A percentile compares a stretch with the other conserved stretches of the same genome.
Evolutionary conservation across 345 rosid genomes (phyloP).

Genomic region (Eutrema heterophyllum): DNA sequence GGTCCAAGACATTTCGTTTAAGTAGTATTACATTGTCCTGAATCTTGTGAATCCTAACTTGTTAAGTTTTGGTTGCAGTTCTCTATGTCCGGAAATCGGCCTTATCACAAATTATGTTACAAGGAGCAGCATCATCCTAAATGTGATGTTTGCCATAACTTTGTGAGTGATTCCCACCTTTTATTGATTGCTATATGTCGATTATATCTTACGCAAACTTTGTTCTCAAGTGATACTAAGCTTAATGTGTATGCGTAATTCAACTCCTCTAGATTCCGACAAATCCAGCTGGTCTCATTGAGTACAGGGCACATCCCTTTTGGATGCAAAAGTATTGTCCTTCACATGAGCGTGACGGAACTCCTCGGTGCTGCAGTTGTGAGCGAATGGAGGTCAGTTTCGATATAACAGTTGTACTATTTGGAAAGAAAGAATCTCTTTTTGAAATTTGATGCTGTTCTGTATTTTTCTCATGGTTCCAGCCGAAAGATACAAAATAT

Average conservation of each 20-base stretch:
- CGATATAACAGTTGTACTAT: neutral
- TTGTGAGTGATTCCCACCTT: constrained; percentile 50
- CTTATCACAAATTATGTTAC: constrained; percentile 83
- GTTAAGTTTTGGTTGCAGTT: constrained; percentile 37
- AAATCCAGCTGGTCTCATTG: constrained; percentile 60
- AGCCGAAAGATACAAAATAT: constrained; percentile 57
- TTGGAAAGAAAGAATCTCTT: neutral
- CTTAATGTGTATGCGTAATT: neutral
- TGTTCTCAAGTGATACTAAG: neutral
- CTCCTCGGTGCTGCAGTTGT: constrained; percentile 77
- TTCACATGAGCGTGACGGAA: constrained; percentile 79
- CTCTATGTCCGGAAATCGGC: constrained; percentile 61
- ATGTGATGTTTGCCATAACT: constrained; percentile 86
- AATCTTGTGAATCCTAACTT: constrained; percentile 23
- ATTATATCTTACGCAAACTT: neutral
- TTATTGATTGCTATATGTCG: neutral
- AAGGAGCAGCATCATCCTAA: constrained; percentile 79
- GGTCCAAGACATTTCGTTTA: constrained; percentile 37
- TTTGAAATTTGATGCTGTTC: neutral
- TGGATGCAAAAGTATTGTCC: constrained; percentile 94
- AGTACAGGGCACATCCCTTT: constrained; percentile 75
- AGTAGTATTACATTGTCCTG: constrained; percentile 4
- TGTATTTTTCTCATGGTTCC: constrained; percentile 28
- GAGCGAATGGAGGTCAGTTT: constrained; percentile 80
- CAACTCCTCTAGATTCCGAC: constrained; percentile 55